Conservation (phyloP, 306 rosid genomes). For the Lathyrus sativus region DNA sequence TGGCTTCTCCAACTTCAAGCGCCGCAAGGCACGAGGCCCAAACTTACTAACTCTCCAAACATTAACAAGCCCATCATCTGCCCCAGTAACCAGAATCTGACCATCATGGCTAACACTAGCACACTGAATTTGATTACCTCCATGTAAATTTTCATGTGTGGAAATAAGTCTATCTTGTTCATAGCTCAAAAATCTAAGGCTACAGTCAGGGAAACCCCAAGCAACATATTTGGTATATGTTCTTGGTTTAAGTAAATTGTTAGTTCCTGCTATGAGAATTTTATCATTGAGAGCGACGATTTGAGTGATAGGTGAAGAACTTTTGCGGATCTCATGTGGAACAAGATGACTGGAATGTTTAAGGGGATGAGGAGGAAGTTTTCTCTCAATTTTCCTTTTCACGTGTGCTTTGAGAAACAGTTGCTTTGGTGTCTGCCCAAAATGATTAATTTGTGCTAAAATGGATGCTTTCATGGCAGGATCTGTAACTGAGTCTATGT, state of each 20-base stretch:
- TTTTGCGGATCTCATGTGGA: conserved; percentile 82
- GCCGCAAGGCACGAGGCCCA: conserved; percentile 64
- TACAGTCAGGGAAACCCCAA: conserved; percentile 97
- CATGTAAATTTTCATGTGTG: conserved; percentile 95
- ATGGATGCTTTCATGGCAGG: conserved; percentile 99
- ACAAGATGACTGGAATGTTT: conserved; percentile 74
- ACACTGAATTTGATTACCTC: conserved; percentile 89
- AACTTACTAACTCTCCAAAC: conserved; percentile 82
- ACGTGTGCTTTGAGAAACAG: conserved; percentile 87
- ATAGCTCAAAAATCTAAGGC: conserved; percentile 91
- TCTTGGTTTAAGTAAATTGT: conserved; percentile 86
- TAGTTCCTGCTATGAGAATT: conserved; percentile 75
- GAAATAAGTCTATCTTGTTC: conserved; percentile 95
- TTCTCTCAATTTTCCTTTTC: conserved; percentile 80
- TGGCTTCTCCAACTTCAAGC: conserved; percentile 88
- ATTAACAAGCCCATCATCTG: conserved; percentile 90
- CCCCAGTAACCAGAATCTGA: conserved; percentile 87
- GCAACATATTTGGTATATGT: conserved; percentile 88
- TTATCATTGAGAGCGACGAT: conserved; percentile 79
- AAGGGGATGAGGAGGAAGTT: conserved; percentile 90
- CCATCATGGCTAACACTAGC: conserved; percentile 90
- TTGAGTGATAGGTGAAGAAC: conserved; percentile 76
- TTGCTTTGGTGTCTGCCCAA: conserved; percentile 99
- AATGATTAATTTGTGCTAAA: conserved; percentile 97
- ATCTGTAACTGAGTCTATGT: conserved; percentile 94